phyloP scores from a whole-genome alignment of 1,284 basidiomycete species.

The Leucoagaricus sp. region DNA sequence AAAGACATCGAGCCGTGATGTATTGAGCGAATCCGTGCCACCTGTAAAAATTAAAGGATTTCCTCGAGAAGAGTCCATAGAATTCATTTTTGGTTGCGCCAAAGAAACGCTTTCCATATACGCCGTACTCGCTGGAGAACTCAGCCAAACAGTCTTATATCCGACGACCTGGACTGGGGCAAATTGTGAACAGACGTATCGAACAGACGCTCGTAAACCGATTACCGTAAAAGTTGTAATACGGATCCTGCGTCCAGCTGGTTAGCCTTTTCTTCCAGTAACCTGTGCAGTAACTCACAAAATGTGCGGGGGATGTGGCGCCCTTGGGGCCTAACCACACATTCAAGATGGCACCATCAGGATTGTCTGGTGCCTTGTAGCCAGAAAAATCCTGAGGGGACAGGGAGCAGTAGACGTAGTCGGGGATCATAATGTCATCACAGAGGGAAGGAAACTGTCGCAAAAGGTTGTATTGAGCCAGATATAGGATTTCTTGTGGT shows the following conservation, averaged over 20 bases:
- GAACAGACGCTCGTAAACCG: too few species aligned
- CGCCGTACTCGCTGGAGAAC: constrained; percentile 60
- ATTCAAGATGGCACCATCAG: constrained; percentile 76
- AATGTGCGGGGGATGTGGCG: constrained; percentile 87
- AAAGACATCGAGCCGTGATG: constrained; percentile 72
- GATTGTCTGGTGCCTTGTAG: constrained; percentile 69
- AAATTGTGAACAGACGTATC: background rate
- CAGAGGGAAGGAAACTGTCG: constrained; percentile 81
- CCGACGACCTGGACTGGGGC: constrained; percentile 84
- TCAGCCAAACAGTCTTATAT: constrained; percentile 90
- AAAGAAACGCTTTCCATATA: constrained; percentile 53
- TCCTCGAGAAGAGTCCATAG: too few species aligned
- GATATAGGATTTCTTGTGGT: constrained; percentile 58
- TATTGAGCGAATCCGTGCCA: constrained; percentile 59
- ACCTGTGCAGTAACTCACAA: constrained; percentile 50
- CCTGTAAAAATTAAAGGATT: too few species aligned
- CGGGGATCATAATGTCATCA: constrained; percentile 79
- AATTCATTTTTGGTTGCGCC: too few species aligned
- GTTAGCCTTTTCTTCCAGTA: constrained; percentile 9
- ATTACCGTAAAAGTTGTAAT: constrained; percentile 87
- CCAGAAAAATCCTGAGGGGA: constrained; percentile 45
- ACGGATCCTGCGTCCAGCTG: constrained; percentile 73
- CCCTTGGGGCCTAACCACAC: constrained; percentile 86
- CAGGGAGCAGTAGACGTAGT: constrained; percentile 83
- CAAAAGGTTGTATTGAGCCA: constrained; percentile 90